A percentile compares a stretch with the other conserved stretches of the same genome.
Evolutionary conservation across 345 rosid species (phyloP).

Genomic region (Camelina sativa): DNA sequence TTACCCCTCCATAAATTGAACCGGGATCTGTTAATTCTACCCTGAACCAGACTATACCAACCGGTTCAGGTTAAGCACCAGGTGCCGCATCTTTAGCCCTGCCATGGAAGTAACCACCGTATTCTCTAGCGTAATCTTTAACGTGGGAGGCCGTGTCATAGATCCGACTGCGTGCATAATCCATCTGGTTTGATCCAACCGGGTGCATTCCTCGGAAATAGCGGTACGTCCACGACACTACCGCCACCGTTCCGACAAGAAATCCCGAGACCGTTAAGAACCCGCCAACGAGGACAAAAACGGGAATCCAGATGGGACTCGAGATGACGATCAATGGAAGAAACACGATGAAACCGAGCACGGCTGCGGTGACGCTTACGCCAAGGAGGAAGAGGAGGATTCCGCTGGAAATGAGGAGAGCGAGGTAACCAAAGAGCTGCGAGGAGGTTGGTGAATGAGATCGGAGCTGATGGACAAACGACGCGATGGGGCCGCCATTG

Average conservation of each 20-base stretch:
- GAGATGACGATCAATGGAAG: slow-evolving; percentile 67
- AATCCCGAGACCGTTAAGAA: slow-evolving; percentile 58
- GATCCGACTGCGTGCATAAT: slow-evolving; percentile 76
- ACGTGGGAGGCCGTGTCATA: slow-evolving; percentile 85
- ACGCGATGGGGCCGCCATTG: slow-evolving; percentile 20
- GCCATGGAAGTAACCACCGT: slow-evolving; percentile 84
- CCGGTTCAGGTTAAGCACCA: slow-evolving; percentile 60
- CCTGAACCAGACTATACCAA: neutral
- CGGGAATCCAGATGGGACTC: slow-evolving; percentile 80
- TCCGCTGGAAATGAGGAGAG: slow-evolving; percentile 63
- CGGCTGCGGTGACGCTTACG: slow-evolving; percentile 48
- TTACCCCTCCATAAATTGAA: slow-evolving; percentile 13
- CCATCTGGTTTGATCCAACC: slow-evolving; percentile 69
- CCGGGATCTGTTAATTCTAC: neutral
- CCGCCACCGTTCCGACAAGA: slow-evolving; percentile 51
- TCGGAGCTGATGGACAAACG: slow-evolving; percentile 54
- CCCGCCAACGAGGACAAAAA: slow-evolving; percentile 50
- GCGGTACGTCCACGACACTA: slow-evolving; percentile 65
- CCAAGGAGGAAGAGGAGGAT: slow-evolving; percentile 73
- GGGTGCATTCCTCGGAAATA: slow-evolving; percentile 76
- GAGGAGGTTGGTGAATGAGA: slow-evolving; percentile 63
- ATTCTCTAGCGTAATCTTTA: slow-evolving; percentile 86
- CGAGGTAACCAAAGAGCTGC: slow-evolving; percentile 62
- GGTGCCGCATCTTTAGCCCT: slow-evolving; percentile 97
- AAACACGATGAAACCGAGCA: slow-evolving; percentile 56